phyloP scores from a whole-genome alignment of 108 stramenopile species.

The Cyclotella distinguenda region DNA sequence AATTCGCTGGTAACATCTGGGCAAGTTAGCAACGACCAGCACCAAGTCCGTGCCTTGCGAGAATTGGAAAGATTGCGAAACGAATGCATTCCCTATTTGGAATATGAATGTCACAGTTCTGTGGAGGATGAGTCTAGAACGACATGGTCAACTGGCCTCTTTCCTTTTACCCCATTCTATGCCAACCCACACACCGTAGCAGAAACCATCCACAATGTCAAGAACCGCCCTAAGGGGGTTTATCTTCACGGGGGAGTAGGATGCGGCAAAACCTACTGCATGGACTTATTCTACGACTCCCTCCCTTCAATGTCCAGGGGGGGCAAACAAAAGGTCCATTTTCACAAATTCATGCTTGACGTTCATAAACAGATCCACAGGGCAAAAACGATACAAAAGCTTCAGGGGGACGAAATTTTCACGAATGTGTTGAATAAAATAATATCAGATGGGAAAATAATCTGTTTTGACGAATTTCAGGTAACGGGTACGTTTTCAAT shows the following conservation, averaged over 20 bases:
- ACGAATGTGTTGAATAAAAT: constrained; percentile 58
- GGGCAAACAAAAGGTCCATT: constrained; percentile 92
- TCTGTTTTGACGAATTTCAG: constrained; percentile 93
- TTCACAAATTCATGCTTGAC: constrained; percentile 96
- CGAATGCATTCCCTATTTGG: constrained; percentile 34
- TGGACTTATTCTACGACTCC: constrained; percentile 91
- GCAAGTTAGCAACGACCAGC: constrained; percentile 51
- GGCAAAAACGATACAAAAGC: constrained; percentile 46
- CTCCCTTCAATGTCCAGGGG: constrained; percentile 25
- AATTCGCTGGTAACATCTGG: constrained; percentile 43
- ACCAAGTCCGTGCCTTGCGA: constrained; percentile 59
- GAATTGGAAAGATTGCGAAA: constrained; percentile 69
- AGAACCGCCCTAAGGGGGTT: constrained; percentile 64
- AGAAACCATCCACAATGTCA: too few relatives aligned
- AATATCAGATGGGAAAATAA: constrained; percentile 50
- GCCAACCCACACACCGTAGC: constrained; percentile 8
- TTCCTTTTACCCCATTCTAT: constrained; percentile 18
- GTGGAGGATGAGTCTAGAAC: constrained; percentile 1
- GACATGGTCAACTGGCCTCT: constrained; percentile 2
- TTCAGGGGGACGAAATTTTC: constrained; percentile 44
- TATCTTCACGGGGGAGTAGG: constrained; percentile 94
- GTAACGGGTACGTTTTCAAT: constrained; percentile 92
- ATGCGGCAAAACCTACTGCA: constrained; percentile 96
- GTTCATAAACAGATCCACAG: constrained; percentile 83
- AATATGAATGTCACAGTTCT: constrained; percentile 1